A percentile compares a stretch with the other conserved stretches of the same genome.
Evolutionary conservation across 2,329 filamentous ascomycete genomes (phyloP).

Genomic region (Fusarium oligoseptatum): DNA sequence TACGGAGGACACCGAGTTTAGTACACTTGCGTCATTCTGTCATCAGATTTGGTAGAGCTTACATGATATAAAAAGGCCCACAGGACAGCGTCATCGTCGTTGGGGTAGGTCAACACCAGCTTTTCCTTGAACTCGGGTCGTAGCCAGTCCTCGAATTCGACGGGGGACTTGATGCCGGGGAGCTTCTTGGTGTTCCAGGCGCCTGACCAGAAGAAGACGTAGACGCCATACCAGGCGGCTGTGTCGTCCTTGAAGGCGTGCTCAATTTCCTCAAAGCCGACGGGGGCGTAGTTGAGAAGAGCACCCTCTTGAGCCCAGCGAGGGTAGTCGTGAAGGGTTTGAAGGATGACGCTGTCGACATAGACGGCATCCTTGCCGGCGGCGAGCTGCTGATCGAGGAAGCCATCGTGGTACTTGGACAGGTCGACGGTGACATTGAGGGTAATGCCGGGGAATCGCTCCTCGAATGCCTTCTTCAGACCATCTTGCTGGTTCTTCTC

Average conservation of each 20-base stretch:
- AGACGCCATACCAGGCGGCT: constrained; percentile 57
- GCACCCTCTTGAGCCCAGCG: constrained; percentile 63
- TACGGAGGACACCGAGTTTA: constrained; percentile 23
- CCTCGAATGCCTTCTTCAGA: constrained; percentile 60
- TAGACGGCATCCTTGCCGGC: constrained; percentile 48
- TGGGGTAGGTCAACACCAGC: constrained; percentile 67
- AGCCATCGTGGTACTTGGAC: constrained; percentile 66
- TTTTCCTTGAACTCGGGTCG: constrained; percentile 66
- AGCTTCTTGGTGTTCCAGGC: constrained; percentile 49
- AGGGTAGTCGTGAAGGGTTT: constrained; percentile 65
- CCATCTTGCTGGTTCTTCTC: constrained; percentile 55
- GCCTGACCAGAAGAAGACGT: constrained; percentile 55
- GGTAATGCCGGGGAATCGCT: constrained; percentile 62
- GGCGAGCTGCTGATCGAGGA: constrained; percentile 61
- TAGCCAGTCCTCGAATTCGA: constrained; percentile 58
- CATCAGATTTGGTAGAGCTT: constrained; percentile 33
- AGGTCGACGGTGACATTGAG: constrained; percentile 68
- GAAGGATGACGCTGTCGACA: constrained; percentile 59
- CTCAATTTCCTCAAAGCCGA: constrained; percentile 59
- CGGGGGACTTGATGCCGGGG: constrained; percentile 47
- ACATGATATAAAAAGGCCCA: constrained; percentile 64
- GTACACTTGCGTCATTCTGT: neutral
- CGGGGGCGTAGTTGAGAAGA: constrained; percentile 63
- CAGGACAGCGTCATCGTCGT: constrained; percentile 69
- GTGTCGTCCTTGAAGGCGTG: constrained; percentile 52